phyloP scores from a whole-genome alignment of 2,329 filamentous ascomycete genomes.

The Seiridium cupressi region DNA sequence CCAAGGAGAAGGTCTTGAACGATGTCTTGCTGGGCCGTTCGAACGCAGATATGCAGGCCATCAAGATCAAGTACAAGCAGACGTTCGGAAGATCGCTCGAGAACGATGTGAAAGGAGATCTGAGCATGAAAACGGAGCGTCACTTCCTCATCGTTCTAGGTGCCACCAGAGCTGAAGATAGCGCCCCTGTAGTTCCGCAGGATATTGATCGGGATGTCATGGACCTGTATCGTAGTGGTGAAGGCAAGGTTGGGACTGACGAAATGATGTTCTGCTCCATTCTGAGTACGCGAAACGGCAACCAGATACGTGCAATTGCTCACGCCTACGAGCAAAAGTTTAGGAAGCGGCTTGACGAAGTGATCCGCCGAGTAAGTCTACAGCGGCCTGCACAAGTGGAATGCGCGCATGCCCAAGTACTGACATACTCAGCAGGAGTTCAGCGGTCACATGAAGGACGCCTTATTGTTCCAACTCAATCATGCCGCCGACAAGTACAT shows the following conservation, averaged over 20 bases:
- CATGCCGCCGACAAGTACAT: slow-evolving; percentile 77
- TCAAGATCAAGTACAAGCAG: slow-evolving; percentile 75
- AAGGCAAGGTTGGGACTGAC: slow-evolving; percentile 71
- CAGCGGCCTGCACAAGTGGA: neutral
- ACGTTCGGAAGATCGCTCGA: slow-evolving; percentile 68
- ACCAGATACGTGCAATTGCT: slow-evolving; percentile 79
- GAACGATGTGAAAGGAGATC: slow-evolving; percentile 70
- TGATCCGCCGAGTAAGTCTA: slow-evolving; percentile 63
- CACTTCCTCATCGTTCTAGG: slow-evolving; percentile 82
- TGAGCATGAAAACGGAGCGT: slow-evolving; percentile 81
- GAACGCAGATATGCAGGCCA: slow-evolving; percentile 85
- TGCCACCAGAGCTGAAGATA: slow-evolving; percentile 75
- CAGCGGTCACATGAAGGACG: slow-evolving; percentile 87
- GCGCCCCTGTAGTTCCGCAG: slow-evolving; percentile 68
- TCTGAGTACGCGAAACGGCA: slow-evolving; percentile 72
- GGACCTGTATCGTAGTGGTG: slow-evolving; percentile 74
- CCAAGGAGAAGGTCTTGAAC: slow-evolving; percentile 82
- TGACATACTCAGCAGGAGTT: slow-evolving; percentile 57
- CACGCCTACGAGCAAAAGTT: slow-evolving; percentile 74
- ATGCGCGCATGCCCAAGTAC: neutral
- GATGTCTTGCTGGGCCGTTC: slow-evolving; percentile 79
- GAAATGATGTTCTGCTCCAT: slow-evolving; percentile 77
- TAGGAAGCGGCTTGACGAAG: slow-evolving; percentile 65
- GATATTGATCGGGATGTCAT: slow-evolving; percentile 74
- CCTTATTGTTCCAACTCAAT: slow-evolving; percentile 75